Evolutionary conservation across 495 filamentous ascomycete species (phyloP).

Genomic region (Zalerion maritima): DNA sequence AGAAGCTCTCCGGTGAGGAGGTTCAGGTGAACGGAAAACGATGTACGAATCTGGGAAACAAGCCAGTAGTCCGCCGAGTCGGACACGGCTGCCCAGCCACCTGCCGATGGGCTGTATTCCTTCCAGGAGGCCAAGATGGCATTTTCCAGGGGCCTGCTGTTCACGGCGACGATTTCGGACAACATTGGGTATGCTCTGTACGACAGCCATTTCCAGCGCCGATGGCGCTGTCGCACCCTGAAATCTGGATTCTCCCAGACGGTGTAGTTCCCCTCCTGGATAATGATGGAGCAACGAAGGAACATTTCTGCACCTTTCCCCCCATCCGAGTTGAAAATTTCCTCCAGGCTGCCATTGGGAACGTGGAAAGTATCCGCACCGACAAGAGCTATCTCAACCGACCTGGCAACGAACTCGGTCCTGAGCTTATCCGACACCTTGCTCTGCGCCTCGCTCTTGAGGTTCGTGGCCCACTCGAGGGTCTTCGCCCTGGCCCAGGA

Average conservation of each 20-base stretch:
- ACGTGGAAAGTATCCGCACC: slow-evolving; percentile 25
- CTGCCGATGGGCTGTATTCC: slow-evolving; percentile 15
- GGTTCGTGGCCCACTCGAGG: slow-evolving; percentile 16
- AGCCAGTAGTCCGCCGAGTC: slow-evolving; percentile 10
- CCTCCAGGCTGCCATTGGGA: slow-evolving; percentile 13
- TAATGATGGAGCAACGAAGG: slow-evolving; percentile 24
- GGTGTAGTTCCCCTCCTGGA: slow-evolving; percentile 17
- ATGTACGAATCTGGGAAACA: slow-evolving; percentile 2
- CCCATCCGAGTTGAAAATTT: slow-evolving; percentile 8
- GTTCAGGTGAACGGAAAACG: slow-evolving; percentile 32
- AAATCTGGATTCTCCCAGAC: slow-evolving; percentile 5
- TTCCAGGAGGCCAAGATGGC: slow-evolving; percentile 26
- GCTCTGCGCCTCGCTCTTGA: slow-evolving; percentile 13
- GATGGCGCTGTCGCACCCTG: slow-evolving; percentile 10
- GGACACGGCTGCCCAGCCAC: slow-evolving; percentile 10
- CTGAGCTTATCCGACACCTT: slow-evolving; percentile 8
- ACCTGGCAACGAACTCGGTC: slow-evolving; percentile 13
- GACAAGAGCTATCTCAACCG: slow-evolving; percentile 21
- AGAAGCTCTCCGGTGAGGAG: slow-evolving; percentile 40
- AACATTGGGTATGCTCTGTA: slow-evolving; percentile 13
- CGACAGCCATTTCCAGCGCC: slow-evolving; percentile 17
- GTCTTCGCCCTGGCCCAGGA: slow-evolving; percentile 9
- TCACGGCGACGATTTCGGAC: slow-evolving; percentile 16
- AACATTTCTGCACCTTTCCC: slow-evolving; percentile 17
- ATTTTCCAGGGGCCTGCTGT: slow-evolving; percentile 15